Evolutionary conservation across 495 filamentous ascomycete species (phyloP).

Genomic region (Cenococcum geophilum): DNA sequence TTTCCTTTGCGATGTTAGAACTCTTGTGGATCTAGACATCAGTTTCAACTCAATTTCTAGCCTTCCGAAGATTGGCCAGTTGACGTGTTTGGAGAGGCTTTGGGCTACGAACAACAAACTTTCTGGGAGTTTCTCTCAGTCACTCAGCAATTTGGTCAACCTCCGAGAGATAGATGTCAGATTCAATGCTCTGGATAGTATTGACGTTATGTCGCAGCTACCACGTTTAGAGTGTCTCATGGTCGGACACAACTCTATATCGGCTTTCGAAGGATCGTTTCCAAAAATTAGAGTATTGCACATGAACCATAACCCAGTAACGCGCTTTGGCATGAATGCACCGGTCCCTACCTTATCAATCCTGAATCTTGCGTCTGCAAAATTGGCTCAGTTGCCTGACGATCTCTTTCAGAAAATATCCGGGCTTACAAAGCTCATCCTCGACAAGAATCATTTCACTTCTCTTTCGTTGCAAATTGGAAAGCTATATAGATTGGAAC

Average conservation of each 20-base stretch:
- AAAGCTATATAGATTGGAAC: constrained; percentile 73
- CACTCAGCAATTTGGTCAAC: constrained; percentile 63
- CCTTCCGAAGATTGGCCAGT: constrained; percentile 70
- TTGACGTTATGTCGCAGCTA: constrained; percentile 74
- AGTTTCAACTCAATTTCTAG: constrained; percentile 86
- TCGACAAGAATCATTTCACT: constrained; percentile 94
- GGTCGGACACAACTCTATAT: constrained; percentile 85
- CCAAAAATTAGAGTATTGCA: constrained; percentile 74
- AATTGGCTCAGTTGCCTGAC: constrained; percentile 78
- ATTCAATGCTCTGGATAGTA: constrained; percentile 79
- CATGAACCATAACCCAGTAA: constrained; percentile 88
- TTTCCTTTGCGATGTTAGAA: constrained; percentile 74
- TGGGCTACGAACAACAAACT: constrained; percentile 94
- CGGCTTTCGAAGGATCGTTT: constrained; percentile 79
- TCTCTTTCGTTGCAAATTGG: constrained; percentile 79
- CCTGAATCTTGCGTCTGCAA: constrained; percentile 80
- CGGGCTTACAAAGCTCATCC: constrained; percentile 74
- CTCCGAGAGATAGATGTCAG: constrained; percentile 89
- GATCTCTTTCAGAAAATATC: constrained; percentile 80
- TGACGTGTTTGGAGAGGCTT: constrained; percentile 75
- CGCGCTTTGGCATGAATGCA: constrained; percentile 75
- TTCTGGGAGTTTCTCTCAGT: constrained; percentile 61
- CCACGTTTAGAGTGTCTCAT: constrained; percentile 81
- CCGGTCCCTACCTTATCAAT: constrained; percentile 74
- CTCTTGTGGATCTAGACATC: constrained; percentile 87